Percentiles rank a stretch among this genome's conserved stretches.
phyloP scores from a whole-genome alignment of 2,329 filamentous ascomycete species.

The Claviceps purpurea region DNA sequence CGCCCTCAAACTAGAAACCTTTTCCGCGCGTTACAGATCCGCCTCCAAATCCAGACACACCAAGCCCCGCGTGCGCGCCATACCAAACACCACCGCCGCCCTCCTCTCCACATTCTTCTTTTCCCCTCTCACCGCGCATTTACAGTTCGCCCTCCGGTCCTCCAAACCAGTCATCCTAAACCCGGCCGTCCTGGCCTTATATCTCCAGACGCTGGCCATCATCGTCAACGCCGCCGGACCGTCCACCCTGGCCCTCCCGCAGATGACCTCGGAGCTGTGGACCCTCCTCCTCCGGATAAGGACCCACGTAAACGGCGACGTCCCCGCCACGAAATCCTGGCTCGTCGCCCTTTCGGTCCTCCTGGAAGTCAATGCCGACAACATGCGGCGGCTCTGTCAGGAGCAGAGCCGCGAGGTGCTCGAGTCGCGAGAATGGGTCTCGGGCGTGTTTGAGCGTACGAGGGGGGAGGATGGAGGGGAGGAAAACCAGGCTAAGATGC shows the following conservation, averaged over 20 bases:
- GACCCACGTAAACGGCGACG: conserved; percentile 44
- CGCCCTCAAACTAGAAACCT: conserved; percentile 76
- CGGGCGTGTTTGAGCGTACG: conserved; percentile 54
- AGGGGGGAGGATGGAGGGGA: conserved; percentile 43
- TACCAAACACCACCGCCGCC: conserved; percentile 65
- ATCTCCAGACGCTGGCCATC: conserved; percentile 75
- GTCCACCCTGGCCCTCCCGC: conserved; percentile 58
- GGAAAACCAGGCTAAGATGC: conserved; percentile 65
- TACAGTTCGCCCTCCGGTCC: conserved; percentile 48
- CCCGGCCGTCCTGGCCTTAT: conserved; percentile 62
- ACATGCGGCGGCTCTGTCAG: conserved; percentile 58
- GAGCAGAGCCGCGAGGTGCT: conserved; percentile 64
- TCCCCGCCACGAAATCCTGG: conserved; percentile 57
- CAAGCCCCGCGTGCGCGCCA: conserved; percentile 36
- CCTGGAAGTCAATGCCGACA: conserved; percentile 66
- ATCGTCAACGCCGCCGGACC: conserved; percentile 75
- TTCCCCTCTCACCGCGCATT: conserved; percentile 70
- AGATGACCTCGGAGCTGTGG: conserved; percentile 77
- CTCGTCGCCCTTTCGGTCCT: conserved; percentile 68
- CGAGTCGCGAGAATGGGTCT: conserved; percentile 80
- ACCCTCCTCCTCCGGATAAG: conserved; percentile 62
- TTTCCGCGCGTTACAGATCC: conserved; percentile 47
- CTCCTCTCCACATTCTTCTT: conserved; percentile 70
- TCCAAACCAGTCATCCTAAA: conserved; percentile 52
- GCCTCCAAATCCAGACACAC: conserved; percentile 13